These are phyloP conservation scores for Ulmus americana DNA, from an alignment of 331 rosid genomes.

Conservation along the genomic window DNA sequence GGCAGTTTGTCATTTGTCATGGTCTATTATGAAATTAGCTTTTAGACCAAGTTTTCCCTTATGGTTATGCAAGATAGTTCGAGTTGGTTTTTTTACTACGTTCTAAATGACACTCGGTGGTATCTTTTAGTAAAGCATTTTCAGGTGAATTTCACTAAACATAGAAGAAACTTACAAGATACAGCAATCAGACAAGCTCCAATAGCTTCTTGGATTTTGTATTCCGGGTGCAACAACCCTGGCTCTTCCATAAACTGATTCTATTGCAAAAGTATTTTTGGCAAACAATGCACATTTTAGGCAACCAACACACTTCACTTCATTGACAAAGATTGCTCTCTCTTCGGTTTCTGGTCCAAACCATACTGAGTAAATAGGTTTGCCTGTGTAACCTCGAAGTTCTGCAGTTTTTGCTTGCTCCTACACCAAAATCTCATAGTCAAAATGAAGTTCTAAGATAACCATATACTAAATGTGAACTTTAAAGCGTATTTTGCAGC, in stretches of 20 bases:
- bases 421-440: slow-evolving; percentile 31
- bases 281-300: slow-evolving; percentile 83
- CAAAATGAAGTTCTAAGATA: background rate
- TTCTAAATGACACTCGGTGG: background rate
- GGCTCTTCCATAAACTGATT: slow-evolving; percentile 87
- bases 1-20: no score
- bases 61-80: no score
- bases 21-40: no score
- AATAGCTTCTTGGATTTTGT: slow-evolving; percentile 64
- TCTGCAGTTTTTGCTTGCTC: slow-evolving; percentile 74
- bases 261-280: slow-evolving; percentile 81
- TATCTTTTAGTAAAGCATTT: background rate
- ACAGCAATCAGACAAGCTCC: slow-evolving; percentile 85
- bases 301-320: slow-evolving; percentile 85
- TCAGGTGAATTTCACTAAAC: background rate
- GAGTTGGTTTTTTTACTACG: background rate
- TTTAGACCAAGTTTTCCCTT: no score
- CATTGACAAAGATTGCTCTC: slow-evolving; percentile 82
- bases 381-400: slow-evolving; percentile 78
- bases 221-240: slow-evolving; percentile 82
- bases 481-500: background rate
- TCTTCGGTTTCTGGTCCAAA: slow-evolving; percentile 62
- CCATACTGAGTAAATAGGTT: slow-evolving; percentile 78
- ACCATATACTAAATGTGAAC: background rate
- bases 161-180: slow-evolving; percentile 58